Percentiles rank a stretch among this genome's conserved stretches.
These are phyloP conservation scores for Vigna hirtella DNA, from an alignment of 306 rosid genomes.

Conservation along the genomic window DNA sequence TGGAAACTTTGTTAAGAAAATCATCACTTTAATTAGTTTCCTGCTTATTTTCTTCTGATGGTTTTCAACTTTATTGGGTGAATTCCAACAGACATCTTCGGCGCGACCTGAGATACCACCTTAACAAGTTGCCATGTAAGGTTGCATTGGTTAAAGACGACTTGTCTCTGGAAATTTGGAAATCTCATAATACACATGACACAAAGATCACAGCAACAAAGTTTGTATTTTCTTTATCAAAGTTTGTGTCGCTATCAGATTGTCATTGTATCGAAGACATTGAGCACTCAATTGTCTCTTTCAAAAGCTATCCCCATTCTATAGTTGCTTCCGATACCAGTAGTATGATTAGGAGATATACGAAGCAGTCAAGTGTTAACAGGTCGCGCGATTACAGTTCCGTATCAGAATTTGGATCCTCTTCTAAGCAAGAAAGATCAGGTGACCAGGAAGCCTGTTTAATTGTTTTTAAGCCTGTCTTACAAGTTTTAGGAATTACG, in stretches of 20 bases:
- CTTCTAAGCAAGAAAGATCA: constrained; percentile 59
- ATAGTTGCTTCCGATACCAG: constrained; percentile 48
- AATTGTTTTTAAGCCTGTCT: neutral
- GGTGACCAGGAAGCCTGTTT: constrained; percentile 47
- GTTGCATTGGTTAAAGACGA: constrained; percentile 66
- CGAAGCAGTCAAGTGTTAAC: constrained; percentile 40
- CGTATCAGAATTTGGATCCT: constrained; percentile 46
- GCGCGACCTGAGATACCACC: constrained; percentile 63
- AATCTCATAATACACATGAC: constrained; percentile 44
- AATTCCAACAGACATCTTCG: constrained; percentile 61
- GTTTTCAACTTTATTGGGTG: constrained; percentile 31
- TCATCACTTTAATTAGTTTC: neutral
- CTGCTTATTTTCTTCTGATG: neutral
- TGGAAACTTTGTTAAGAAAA: neutral
- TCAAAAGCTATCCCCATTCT: constrained; percentile 43
- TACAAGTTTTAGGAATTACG: neutral
- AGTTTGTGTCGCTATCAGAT: constrained; percentile 53
- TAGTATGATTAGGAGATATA: constrained; percentile 37
- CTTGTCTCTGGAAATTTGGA: constrained; percentile 55
- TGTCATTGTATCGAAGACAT: constrained; percentile 40
- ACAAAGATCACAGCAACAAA: constrained; percentile 50
- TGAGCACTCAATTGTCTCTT: constrained; percentile 52
- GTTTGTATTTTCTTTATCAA: constrained; percentile 56
- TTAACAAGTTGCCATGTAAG: constrained; percentile 70
- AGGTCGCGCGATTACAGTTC: constrained; percentile 43